A percentile compares a stretch with the other conserved stretches of the same genome.
Conservation (phyloP, 1,284 basidiomycete species). For the Moesziomyces globuligerus region DNA sequence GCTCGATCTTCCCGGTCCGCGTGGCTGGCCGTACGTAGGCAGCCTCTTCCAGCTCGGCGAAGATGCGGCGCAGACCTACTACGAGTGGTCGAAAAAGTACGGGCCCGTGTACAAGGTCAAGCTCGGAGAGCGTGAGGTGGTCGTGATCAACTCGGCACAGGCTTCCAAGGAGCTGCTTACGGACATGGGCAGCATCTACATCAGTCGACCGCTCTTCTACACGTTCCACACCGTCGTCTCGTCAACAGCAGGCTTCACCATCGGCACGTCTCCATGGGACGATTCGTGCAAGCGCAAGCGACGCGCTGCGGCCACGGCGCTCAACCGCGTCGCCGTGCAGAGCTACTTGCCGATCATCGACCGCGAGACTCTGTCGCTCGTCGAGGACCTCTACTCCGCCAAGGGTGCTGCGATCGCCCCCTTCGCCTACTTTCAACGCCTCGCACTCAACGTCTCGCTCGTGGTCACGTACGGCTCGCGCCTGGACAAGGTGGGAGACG, state of each 20-base stretch:
- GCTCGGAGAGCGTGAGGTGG: slow-evolving; percentile 39
- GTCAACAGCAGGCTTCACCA: slow-evolving; percentile 43
- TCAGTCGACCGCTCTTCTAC: slow-evolving; percentile 43
- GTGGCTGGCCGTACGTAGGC: slow-evolving; percentile 38
- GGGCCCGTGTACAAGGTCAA: slow-evolving; percentile 43
- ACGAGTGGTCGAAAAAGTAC: slow-evolving; percentile 34
- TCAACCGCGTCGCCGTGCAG: slow-evolving; percentile 41
- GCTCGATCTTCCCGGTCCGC: slow-evolving; percentile 33
- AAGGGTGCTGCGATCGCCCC: slow-evolving; percentile 22
- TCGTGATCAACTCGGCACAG: slow-evolving; percentile 42
- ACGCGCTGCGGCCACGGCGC: slow-evolving; percentile 40
- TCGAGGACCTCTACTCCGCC: slow-evolving; percentile 37
- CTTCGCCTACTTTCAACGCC: slow-evolving; percentile 38
- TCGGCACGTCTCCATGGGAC: slow-evolving; percentile 49
- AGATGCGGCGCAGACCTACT: slow-evolving; percentile 43
- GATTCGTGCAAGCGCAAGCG: slow-evolving; percentile 49
- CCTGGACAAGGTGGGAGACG: slow-evolving; percentile 36
- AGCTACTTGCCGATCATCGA: slow-evolving; percentile 48
- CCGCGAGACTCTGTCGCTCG: slow-evolving; percentile 36
- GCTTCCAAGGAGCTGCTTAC: slow-evolving; percentile 45
- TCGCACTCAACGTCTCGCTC: slow-evolving; percentile 44
- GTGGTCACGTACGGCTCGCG: slow-evolving; percentile 41
- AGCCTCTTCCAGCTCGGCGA: slow-evolving; percentile 44
- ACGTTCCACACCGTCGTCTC: slow-evolving; percentile 49
- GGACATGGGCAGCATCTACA: slow-evolving; percentile 45